Evolutionary conservation across 495 filamentous ascomycete species (phyloP), one percentile per base, ranked within the genome.

Genomic region (Hyaloscypha finlandica): DNA sequence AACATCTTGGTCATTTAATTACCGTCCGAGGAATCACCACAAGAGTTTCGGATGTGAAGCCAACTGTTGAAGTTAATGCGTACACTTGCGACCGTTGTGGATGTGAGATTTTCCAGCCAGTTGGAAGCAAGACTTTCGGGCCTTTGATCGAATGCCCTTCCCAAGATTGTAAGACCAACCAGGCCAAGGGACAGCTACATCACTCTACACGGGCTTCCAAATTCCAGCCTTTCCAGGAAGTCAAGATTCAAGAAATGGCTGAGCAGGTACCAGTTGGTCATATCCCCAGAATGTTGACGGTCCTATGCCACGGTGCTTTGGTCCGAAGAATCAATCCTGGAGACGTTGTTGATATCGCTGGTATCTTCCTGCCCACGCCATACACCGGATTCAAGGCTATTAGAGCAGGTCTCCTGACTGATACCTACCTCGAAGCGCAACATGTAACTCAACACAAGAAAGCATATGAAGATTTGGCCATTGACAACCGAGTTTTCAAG

Each of bases 321-420:
- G 92, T 92, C 20, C 83, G 95, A 22, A 86, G 91, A 66, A 85
- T 98, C 70, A 97, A 92, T 75, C 95, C 95, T 3, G 95, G 95
- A 66, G 96, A 99, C 76, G 86, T 98, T 25, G 86, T 97, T 35
- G 96, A 99, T 75, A 84, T 97, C 69, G 91, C 89, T 6, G 95
- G 95, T 45, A 94, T 98, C 74, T 99, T 99, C 82, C 83, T 99
- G 19, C 95, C 95, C 9, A 98, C 93, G 2, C 95, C 95, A 1
- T 99, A 99, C 76, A 99, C 95, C 9, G 95, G 95, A 33, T 99
- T 98, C 84, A 90, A 95, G 73, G 95, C 96, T 5, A 96, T 99
- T 78, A 90, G 91, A 56, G 95, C 95, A 33, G 95, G 95, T 61
- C 87, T 99, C 2, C 77, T 99, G 60, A 99, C 95, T 32, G 95